Conservation (phyloP, 805 yeast species). For the Candida broadrunensis region DNA sequence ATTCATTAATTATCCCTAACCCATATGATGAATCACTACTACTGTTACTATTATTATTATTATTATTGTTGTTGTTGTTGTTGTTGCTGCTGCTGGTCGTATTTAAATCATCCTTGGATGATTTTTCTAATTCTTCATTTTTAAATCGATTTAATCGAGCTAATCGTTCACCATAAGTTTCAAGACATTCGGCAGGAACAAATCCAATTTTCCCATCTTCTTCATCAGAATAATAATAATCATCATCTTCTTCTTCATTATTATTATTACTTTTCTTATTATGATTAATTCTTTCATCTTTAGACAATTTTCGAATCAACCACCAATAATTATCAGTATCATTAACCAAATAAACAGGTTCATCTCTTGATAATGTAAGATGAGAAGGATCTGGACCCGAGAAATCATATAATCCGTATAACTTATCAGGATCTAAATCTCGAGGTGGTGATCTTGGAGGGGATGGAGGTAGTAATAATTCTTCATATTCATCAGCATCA, state of each 20-base stretch:
- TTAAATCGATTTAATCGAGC: conserved; percentile 92
- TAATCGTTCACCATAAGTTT: conserved; percentile 84
- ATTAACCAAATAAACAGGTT: conserved; percentile 75
- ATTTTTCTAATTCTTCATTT: conserved; percentile 66
- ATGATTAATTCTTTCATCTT: conserved; percentile 27
- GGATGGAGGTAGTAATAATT: conserved; percentile 48
- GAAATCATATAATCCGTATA: conserved; percentile 86
- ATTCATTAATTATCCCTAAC: not conserved
- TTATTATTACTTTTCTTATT: conserved; percentile 10
- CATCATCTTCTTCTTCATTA: conserved; percentile 8
- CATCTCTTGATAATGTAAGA: conserved; percentile 74
- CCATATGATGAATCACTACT: not conserved
- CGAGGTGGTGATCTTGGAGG: conserved; percentile 79
- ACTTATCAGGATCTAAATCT: conserved; percentile 76
- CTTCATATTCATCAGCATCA: conserved; percentile 37
- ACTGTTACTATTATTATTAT: not conserved
- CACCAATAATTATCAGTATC: conserved; percentile 97
- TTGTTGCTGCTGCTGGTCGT: not conserved
- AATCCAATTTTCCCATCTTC: conserved; percentile 80
- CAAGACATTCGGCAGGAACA: conserved; percentile 94
- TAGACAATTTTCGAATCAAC: conserved; percentile 58
- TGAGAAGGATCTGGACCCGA: conserved; percentile 93
- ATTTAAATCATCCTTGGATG: conserved; percentile 7
- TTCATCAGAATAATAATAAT: conserved; percentile 13
- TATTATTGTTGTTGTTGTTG: not conserved